These are phyloP conservation scores for Boletellus emodensis DNA, from an alignment of 768 basidiomycete species.

Conservation along the genomic window DNA sequence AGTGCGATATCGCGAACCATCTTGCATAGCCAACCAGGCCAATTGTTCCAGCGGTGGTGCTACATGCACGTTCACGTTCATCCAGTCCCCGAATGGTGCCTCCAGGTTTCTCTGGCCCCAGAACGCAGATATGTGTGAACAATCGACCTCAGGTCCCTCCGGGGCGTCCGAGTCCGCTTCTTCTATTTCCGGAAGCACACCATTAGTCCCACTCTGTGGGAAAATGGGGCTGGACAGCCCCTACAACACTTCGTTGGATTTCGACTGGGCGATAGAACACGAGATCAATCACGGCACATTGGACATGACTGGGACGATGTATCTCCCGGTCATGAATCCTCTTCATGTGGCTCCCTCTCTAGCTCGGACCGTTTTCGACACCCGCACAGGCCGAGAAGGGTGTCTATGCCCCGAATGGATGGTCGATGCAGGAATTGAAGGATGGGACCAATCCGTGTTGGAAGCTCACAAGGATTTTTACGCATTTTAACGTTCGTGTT, in stretches of 20 bases:
- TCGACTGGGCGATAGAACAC: constrained; percentile 9
- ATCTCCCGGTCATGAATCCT: not conserved
- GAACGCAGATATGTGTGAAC: not conserved
- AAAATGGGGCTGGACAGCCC: not conserved
- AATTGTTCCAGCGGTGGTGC: not conserved
- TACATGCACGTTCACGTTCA: not conserved
- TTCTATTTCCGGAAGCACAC: not conserved
- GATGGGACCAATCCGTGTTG: constrained; percentile 13
- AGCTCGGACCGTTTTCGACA: not conserved
- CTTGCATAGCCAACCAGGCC: not conserved
- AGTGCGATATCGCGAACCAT: not conserved
- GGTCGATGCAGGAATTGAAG: constrained; percentile 10
- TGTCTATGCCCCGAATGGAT: constrained; percentile 24
- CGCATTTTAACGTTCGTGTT: not conserved
- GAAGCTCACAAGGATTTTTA: not conserved
- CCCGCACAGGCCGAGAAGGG: constrained; percentile 1
- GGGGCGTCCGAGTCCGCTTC: not conserved
- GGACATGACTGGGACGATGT: not conserved
- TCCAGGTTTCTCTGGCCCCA: not conserved
- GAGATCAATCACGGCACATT: constrained; percentile 6
- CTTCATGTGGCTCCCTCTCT: not conserved
- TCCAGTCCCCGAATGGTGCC: not conserved
- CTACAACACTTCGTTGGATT: constrained; percentile 1
- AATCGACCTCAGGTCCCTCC: not conserved
- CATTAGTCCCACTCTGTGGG: not conserved